phyloP scores from a whole-genome alignment of 1,284 basidiomycete genomes.

The Papiliotrema terrestris region DNA sequence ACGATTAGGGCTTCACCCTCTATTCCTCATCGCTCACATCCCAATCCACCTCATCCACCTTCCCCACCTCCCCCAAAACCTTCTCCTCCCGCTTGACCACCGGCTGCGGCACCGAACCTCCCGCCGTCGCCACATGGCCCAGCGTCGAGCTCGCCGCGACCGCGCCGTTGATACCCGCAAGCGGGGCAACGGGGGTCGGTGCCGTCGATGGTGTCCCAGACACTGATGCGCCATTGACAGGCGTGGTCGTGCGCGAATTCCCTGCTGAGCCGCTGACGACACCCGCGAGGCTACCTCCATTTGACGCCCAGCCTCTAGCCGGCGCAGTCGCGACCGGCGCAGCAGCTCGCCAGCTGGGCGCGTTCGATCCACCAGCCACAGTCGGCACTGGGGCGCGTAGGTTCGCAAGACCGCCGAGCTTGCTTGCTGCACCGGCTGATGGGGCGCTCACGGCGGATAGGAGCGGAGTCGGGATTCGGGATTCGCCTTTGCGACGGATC shows the following conservation, averaged over 20 bases:
- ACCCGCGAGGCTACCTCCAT: neutral
- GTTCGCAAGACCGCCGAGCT: slow-evolving; percentile 15
- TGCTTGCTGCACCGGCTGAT: slow-evolving; percentile 14
- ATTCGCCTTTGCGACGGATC: slow-evolving; percentile 73
- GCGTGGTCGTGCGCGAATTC: slow-evolving; percentile 1
- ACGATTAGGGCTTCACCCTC: no score
- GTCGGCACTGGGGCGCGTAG: neutral
- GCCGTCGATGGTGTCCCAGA: slow-evolving; percentile 12
- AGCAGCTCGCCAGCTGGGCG: neutral
- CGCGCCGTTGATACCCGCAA: neutral
- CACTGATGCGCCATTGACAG: slow-evolving; percentile 1
- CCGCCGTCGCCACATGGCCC: neutral
- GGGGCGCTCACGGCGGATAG: slow-evolving; percentile 54
- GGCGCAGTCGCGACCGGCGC: neutral
- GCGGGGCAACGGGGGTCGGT: slow-evolving; percentile 13
- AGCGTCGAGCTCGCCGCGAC: neutral
- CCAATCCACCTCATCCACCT: slow-evolving; percentile 20
- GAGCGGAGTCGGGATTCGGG: slow-evolving; percentile 66
- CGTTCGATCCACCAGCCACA: neutral
- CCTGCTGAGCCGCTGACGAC: neutral
- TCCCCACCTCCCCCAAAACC: slow-evolving; percentile 11
- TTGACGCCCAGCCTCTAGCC: neutral
- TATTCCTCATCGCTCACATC: slow-evolving; percentile 8
- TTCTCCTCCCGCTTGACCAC: neutral
- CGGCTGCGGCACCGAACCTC: neutral